A percentile compares a stretch with the other conserved stretches of the same genome.
phyloP scores from a whole-genome alignment of 176 grass and related monocot species.

The Ensete glaucum region DNA sequence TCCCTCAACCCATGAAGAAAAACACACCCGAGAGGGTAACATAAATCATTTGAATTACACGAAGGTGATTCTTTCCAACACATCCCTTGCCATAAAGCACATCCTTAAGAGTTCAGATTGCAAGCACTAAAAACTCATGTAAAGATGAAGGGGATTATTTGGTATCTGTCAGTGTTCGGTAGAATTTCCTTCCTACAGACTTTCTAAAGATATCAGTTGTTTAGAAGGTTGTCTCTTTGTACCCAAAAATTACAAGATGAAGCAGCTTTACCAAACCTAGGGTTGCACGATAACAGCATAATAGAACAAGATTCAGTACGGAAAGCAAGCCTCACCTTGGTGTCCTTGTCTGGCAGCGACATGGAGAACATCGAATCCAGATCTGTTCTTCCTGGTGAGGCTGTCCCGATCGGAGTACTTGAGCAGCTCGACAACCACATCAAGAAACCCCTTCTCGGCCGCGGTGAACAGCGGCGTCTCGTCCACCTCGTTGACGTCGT shows the following conservation, averaged over 20 bases:
- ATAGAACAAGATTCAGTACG: not conserved
- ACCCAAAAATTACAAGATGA: not conserved
- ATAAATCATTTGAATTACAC: not conserved
- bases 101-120: not conserved
- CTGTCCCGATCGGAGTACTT: conserved; percentile 71
- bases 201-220: no score
- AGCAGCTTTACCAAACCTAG: not conserved
- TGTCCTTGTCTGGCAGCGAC: conserved; percentile 77
- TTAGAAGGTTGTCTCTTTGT: no score
- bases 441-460: conserved; percentile 56
- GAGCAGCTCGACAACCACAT: conserved; percentile 82
- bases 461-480: conserved; percentile 76
- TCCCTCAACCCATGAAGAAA: not conserved
- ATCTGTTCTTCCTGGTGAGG: conserved; percentile 66
- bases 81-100: not conserved
- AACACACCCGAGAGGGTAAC: not conserved
- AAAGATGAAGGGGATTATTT: no score
- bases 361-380: conserved; percentile 65
- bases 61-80: not conserved
- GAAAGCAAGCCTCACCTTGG: conserved; percentile 43
- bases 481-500: conserved; percentile 71
- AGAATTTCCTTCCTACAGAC: no score
- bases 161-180: no score
- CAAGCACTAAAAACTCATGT: not conserved
- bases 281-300: no score